Conservation (phyloP, 768 basidiomycete species). For the Scleroderma bovista region DNA sequence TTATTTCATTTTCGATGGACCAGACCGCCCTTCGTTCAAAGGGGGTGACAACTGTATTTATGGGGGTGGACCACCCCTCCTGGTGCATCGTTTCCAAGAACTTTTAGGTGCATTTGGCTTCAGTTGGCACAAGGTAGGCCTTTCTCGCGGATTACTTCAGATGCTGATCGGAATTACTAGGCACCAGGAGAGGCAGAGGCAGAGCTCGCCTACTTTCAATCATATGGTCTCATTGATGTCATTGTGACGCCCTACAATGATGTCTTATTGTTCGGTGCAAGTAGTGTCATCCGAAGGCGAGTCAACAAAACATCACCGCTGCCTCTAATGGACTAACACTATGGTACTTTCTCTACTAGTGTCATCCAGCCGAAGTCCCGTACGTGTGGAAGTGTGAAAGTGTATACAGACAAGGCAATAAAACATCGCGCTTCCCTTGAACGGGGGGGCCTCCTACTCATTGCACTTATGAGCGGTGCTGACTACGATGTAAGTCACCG, state of each 20-base stretch:
- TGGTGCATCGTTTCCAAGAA: constrained; percentile 19
- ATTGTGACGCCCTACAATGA: neutral
- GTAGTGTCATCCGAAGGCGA: neutral
- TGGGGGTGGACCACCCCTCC: neutral
- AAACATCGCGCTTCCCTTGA: neutral
- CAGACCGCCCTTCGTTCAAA: constrained; percentile 37
- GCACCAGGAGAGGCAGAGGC: constrained; percentile 4
- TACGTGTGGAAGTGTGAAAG: neutral
- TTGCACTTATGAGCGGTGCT: neutral
- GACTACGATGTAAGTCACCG: neutral
- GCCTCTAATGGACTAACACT: too few relatives aligned
- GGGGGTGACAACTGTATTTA: constrained; percentile 31
- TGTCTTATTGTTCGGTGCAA: constrained; percentile 1
- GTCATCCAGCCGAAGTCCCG: neutral
- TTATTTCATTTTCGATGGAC: constrained; percentile 50
- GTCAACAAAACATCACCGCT: neutral
- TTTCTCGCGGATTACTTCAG: neutral
- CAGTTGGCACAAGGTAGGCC: constrained; percentile 23
- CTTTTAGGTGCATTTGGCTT: constrained; percentile 41
- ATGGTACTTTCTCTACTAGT: neutral
- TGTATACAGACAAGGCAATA: neutral
- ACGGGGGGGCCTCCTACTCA: neutral
- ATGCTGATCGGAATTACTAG: neutral
- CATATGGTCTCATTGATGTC: neutral
- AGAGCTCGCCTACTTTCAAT: constrained; percentile 1